These are phyloP conservation scores for Aspergillus fumigatiaffinis DNA, from an alignment of 2,329 filamentous ascomycete genomes.

Conservation along the genomic window DNA sequence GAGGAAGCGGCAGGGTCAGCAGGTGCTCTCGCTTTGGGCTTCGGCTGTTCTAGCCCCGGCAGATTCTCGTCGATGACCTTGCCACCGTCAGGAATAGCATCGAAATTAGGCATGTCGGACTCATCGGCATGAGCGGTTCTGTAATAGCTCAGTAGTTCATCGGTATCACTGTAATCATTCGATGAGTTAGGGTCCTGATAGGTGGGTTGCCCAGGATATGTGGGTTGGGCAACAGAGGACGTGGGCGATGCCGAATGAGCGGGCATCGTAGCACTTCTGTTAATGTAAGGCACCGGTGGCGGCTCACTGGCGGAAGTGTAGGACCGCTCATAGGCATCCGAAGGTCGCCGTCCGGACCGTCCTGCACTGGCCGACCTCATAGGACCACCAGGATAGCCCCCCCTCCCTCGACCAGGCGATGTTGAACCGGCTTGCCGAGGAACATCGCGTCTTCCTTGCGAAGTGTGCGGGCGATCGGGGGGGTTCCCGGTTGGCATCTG, in stretches of 20 bases:
- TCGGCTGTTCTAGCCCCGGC: constrained; percentile 32
- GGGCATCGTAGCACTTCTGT: constrained; percentile 39
- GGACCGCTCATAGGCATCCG: constrained; percentile 19
- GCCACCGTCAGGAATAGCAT: constrained; percentile 46
- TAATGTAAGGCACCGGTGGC: constrained; percentile 26
- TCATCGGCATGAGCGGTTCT: constrained; percentile 47
- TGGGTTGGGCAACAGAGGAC: constrained; percentile 16
- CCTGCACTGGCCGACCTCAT: constrained; percentile 25
- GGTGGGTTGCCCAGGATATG: constrained; percentile 34
- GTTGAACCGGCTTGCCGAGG: constrained; percentile 23
- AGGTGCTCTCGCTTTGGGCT: constrained; percentile 23
- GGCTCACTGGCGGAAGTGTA: constrained; percentile 25
- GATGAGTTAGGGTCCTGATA: constrained; percentile 29
- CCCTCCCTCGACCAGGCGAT: constrained; percentile 20
- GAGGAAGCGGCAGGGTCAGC: constrained; percentile 14
- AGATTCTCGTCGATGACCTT: constrained; percentile 29
- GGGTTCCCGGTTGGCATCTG: constrained; percentile 20
- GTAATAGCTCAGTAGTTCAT: constrained; percentile 49
- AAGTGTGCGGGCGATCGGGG: constrained; percentile 36
- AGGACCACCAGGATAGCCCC: constrained; percentile 20
- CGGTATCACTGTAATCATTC: constrained; percentile 24
- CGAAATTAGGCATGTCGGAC: constrained; percentile 62
- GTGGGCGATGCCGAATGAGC: constrained; percentile 14
- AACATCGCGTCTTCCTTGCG: constrained; percentile 32
- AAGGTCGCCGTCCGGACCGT: constrained; percentile 13